Evolutionary conservation across 2,329 filamentous ascomycete genomes (phyloP).

Genomic region (Bipolaris cookei): DNA sequence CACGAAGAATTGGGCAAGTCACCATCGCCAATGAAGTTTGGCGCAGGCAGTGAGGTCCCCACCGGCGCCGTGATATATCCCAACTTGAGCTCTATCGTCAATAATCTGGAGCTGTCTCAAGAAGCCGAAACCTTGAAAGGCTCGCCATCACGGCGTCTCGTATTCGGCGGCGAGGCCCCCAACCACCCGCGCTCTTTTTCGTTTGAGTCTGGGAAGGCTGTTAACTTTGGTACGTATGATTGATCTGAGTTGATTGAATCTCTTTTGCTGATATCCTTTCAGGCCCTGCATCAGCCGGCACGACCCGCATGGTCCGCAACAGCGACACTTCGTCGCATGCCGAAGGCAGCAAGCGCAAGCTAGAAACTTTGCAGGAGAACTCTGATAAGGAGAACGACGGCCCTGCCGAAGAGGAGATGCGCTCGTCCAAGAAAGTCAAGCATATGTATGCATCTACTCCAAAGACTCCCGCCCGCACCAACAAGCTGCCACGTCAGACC

Average conservation of each 20-base stretch:
- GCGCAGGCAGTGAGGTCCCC: slow-evolving; percentile 44
- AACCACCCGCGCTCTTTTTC: slow-evolving; percentile 54
- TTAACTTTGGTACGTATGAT: slow-evolving; percentile 48
- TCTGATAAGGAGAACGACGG: slow-evolving; percentile 55
- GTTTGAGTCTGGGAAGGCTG: slow-evolving; percentile 54
- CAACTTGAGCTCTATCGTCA: slow-evolving; percentile 36
- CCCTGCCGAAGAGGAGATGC: slow-evolving; percentile 35
- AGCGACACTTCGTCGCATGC: slow-evolving; percentile 48
- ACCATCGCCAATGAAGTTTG: slow-evolving; percentile 46
- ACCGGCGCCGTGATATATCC: slow-evolving; percentile 43
- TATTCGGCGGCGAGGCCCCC: slow-evolving; percentile 37
- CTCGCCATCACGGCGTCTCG: slow-evolving; percentile 45
- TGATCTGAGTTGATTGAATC: neutral
- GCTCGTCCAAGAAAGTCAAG: slow-evolving; percentile 46
- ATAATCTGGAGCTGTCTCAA: slow-evolving; percentile 48
- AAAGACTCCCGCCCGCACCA: slow-evolving; percentile 39
- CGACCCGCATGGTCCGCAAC: slow-evolving; percentile 54
- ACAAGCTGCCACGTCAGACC: slow-evolving; percentile 41
- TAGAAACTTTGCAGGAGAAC: slow-evolving; percentile 45
- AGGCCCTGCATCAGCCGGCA: slow-evolving; percentile 46
- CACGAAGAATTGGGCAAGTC: slow-evolving; percentile 43
- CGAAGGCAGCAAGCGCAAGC: slow-evolving; percentile 54
- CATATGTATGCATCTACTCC: slow-evolving; percentile 29
- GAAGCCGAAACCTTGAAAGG: slow-evolving; percentile 32
- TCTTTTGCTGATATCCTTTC: neutral